Conservation (phyloP, 129 eudicot genomes). For the Flaveria linearis region DNA sequence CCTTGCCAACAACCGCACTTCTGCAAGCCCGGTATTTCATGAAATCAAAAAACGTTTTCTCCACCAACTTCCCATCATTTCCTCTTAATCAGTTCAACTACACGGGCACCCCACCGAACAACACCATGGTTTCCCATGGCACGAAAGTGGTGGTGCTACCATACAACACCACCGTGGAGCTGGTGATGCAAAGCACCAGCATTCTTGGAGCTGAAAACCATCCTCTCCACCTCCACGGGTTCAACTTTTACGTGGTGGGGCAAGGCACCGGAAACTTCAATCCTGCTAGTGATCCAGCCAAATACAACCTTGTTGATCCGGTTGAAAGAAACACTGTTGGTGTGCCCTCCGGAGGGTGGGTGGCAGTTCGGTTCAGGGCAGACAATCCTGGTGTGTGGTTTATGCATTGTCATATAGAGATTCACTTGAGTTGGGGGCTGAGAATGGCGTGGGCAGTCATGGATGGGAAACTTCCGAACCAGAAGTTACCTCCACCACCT, state of each 20-base stretch:
- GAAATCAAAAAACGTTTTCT: conserved; percentile 42
- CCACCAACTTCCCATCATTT: conserved; percentile 44
- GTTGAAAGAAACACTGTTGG: conserved; percentile 66
- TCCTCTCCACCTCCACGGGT: conserved; percentile 56
- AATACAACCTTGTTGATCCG: conserved; percentile 56
- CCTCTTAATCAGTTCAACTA: conserved; percentile 51
- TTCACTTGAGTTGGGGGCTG: conserved; percentile 64
- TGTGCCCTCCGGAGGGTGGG: conserved; percentile 68
- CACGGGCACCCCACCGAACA: conserved; percentile 63
- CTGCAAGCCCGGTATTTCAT: conserved; percentile 58
- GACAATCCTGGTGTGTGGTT: conserved; percentile 74
- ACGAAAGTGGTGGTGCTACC: conserved; percentile 56
- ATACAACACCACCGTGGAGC: conserved; percentile 57
- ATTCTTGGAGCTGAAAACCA: conserved; percentile 46
- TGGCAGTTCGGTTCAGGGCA: conserved; percentile 55
- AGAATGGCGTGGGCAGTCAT: conserved; percentile 62
- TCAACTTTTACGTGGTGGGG: conserved; percentile 58
- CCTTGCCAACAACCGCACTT: conserved; percentile 53
- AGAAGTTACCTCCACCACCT: conserved; percentile 68
- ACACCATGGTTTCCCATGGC: conserved; percentile 59
- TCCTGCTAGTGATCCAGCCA: conserved; percentile 44
- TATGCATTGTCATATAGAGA: conserved; percentile 71
- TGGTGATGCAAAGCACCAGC: conserved; percentile 63
- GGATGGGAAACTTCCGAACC: conserved; percentile 61
- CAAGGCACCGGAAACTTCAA: conserved; percentile 69